Evolutionary conservation across 2,329 filamentous ascomycete genomes (phyloP).

Genomic region (Chaetothyriales sp.): DNA sequence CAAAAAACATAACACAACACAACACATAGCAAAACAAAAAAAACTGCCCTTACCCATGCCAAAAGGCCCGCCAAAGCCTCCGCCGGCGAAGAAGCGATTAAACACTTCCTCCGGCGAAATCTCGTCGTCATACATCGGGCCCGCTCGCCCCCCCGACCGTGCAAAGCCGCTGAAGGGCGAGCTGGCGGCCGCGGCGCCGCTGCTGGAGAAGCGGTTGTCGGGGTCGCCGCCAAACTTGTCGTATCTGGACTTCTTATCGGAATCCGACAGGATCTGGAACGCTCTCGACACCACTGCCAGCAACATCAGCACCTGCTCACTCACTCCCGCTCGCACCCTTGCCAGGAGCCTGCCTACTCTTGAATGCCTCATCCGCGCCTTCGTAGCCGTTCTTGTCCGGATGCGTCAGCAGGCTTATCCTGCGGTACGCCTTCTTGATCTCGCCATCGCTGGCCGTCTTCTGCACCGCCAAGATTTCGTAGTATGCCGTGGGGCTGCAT

Average conservation of each 20-base stretch:
- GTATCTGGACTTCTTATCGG: slow-evolving; percentile 80
- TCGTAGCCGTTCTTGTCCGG: slow-evolving; percentile 98
- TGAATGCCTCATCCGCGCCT: slow-evolving; percentile 93
- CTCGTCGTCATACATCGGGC: slow-evolving; percentile 69
- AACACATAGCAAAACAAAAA: too few relatives aligned
- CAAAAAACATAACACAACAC: too few relatives aligned
- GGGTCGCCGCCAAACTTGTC: slow-evolving; percentile 87
- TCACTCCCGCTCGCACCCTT: too few relatives aligned
- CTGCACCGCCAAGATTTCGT: slow-evolving; percentile 77
- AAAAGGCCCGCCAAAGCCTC: slow-evolving; percentile 46
- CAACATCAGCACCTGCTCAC: slow-evolving; percentile 7
- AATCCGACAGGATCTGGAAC: slow-evolving; percentile 83
- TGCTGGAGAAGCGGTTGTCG: slow-evolving; percentile 64
- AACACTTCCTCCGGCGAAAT: slow-evolving; percentile 96
- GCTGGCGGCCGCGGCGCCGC: slow-evolving; percentile 28
- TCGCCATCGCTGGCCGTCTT: slow-evolving; percentile 59
- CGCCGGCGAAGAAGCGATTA: slow-evolving; percentile 85
- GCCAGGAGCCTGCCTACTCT: slow-evolving; percentile 44
- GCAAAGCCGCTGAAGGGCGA: slow-evolving; percentile 37
- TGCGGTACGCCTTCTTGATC: slow-evolving; percentile 96
- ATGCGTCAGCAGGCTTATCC: slow-evolving; percentile 85
- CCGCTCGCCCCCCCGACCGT: slow-evolving; percentile 32
- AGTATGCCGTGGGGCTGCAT: slow-evolving; percentile 78
- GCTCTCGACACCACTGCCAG: slow-evolving; percentile 67
- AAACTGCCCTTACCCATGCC: slow-evolving; percentile 42